Conservation (phyloP, 352 stramenopile genomes). For the Stramenopiles sp. region DNA sequence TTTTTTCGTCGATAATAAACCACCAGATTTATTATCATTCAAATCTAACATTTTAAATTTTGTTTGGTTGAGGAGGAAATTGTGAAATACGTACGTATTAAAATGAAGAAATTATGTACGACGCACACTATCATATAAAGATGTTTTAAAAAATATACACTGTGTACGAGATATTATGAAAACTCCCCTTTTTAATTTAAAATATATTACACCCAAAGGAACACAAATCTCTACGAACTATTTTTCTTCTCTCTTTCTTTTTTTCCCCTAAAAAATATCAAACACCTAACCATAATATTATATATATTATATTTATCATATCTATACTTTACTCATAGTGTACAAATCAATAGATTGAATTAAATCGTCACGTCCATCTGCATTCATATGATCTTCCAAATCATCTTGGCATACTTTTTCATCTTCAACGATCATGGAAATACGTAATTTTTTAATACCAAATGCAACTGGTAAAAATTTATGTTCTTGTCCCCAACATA, state of each 20-base stretch:
- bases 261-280: too few relatives aligned
- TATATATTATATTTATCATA: not conserved
- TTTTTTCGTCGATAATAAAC: not conserved
- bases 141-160: too few relatives aligned
- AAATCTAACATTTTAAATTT: not conserved
- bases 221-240: too few relatives aligned
- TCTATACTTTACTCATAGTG: not conserved
- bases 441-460: not conserved
- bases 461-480: not conserved
- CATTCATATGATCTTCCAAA: not conserved
- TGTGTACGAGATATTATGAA: too few relatives aligned
- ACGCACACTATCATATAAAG: too few relatives aligned
- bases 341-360: not conserved
- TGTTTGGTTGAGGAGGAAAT: not conserved
- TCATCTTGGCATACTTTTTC: conserved; percentile 1
- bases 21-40: not conserved
- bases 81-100: not conserved
- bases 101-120: too few relatives aligned
- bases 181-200: too few relatives aligned
- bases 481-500: not conserved
- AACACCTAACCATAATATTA: not conserved
- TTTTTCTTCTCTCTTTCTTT: too few relatives aligned
- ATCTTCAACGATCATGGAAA: not conserved
- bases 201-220: too few relatives aligned
- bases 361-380: not conserved